Evolutionary conservation across 2,329 filamentous ascomycete genomes (phyloP).

Genomic region (Colletotrichum tropicale): DNA sequence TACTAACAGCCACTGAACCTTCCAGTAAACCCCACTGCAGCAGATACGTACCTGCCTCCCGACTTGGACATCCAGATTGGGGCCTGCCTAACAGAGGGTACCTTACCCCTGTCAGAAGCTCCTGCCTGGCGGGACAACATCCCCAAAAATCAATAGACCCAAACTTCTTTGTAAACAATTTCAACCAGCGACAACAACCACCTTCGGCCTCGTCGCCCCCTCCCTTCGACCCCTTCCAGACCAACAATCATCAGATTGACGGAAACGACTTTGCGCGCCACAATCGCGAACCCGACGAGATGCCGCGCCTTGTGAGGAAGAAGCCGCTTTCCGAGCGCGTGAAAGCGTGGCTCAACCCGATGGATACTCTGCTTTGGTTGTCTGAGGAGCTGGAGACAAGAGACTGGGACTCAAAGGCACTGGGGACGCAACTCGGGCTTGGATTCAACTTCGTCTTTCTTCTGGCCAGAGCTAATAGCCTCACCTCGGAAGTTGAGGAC

Average conservation of each 20-base stretch:
- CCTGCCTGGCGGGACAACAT: constrained; percentile 11
- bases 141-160: constrained; percentile 19
- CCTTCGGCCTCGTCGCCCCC: not conserved
- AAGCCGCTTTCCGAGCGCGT: constrained; percentile 82
- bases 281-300: constrained; percentile 35
- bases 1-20: not conserved
- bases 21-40: not conserved
- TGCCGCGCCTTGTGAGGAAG: constrained; percentile 83
- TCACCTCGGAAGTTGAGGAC: constrained; percentile 60
- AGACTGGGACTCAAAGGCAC: constrained; percentile 85
- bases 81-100: not conserved
- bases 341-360: constrained; percentile 79
- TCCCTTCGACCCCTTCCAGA: not conserved
- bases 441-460: constrained; percentile 80
- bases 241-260: not conserved
- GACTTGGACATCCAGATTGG: not conserved
- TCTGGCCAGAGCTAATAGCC: constrained; percentile 80
- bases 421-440: constrained; percentile 78
- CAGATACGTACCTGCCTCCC: not conserved
- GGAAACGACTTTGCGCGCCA: not conserved
- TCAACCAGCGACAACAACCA: not conserved
- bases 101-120: constrained; percentile 9
- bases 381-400: constrained; percentile 92
- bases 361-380: constrained; percentile 88
- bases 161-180: constrained; percentile 20